These are phyloP conservation scores for Pythium oligandrum DNA, from an alignment of 352 stramenopile genomes.

Conservation along the genomic window DNA sequence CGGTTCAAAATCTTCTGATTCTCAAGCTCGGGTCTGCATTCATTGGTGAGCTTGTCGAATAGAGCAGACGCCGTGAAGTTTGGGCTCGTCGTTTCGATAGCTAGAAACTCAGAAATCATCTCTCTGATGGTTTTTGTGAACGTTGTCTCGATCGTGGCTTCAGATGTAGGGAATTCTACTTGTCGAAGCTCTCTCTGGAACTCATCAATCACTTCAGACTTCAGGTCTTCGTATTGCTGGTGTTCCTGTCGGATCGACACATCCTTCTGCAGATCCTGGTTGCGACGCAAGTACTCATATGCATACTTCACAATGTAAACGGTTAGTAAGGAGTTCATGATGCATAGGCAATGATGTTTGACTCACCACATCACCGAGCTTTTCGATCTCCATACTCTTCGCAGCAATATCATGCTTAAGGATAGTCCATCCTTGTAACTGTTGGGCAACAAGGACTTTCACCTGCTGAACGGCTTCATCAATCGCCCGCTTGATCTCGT, in stretches of 20 bases:
- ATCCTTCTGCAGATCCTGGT: slow-evolving; percentile 56
- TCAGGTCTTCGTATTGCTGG: slow-evolving; percentile 56
- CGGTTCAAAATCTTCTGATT: slow-evolving; percentile 74
- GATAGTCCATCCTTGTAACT: slow-evolving; percentile 72
- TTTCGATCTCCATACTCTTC: slow-evolving; percentile 67
- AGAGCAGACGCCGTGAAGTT: slow-evolving; percentile 43
- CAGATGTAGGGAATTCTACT: slow-evolving; percentile 48
- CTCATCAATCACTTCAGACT: slow-evolving; percentile 39
- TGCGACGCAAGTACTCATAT: slow-evolving; percentile 64
- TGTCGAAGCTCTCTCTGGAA: slow-evolving; percentile 56
- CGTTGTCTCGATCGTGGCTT: slow-evolving; percentile 57
- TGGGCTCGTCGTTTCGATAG: slow-evolving; percentile 32
- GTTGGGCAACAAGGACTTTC: slow-evolving; percentile 38
- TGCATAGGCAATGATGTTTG: too few relatives aligned
- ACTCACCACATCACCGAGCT: slow-evolving; percentile 70
- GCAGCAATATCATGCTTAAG: slow-evolving; percentile 51
- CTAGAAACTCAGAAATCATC: slow-evolving; percentile 54
- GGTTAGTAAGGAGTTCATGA: too few relatives aligned
- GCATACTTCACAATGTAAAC: slow-evolving; percentile 31
- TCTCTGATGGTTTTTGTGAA: slow-evolving; percentile 58
- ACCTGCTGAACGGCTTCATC: slow-evolving; percentile 52
- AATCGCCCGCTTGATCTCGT: slow-evolving; percentile 58
- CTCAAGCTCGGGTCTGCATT: slow-evolving; percentile 53
- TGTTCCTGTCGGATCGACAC: slow-evolving; percentile 49
- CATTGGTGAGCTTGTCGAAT: slow-evolving; percentile 49